These are phyloP conservation scores for Cornus florida DNA, from an alignment of 148 eudicot species.

Conservation along the genomic window DNA sequence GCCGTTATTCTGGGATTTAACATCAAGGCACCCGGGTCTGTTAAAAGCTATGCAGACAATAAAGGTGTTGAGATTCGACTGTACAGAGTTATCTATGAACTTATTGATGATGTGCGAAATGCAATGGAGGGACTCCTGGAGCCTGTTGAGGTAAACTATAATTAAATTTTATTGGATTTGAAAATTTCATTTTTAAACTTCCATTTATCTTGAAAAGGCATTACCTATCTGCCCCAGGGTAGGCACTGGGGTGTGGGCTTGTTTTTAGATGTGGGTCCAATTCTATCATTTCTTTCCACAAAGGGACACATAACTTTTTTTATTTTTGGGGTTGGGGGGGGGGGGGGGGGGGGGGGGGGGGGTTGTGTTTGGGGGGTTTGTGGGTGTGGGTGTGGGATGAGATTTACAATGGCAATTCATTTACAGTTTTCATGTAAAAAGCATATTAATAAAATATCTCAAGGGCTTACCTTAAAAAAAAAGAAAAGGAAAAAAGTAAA, in stretches of 20 bases:
- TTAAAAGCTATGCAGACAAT: constrained; percentile 76
- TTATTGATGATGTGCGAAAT: constrained; percentile 86
- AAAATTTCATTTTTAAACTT: not conserved
- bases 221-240: not conserved
- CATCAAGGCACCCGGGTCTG: constrained; percentile 77
- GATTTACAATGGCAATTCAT: too few relatives aligned
- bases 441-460: not conserved
- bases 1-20: constrained; percentile 89
- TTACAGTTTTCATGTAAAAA: not conserved
- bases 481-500: not conserved
- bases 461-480: not conserved
- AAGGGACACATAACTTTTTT: not conserved
- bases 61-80: constrained; percentile 79
- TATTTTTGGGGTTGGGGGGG: too few relatives aligned
- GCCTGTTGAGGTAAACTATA: constrained; percentile 70
- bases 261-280: not conserved
- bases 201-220: not conserved
- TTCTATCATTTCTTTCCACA: not conserved
- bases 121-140: constrained; percentile 98
- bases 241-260: not conserved
- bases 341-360: too few relatives aligned
- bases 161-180: constrained; percentile 15
- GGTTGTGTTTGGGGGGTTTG: too few relatives aligned
- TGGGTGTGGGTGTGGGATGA: too few relatives aligned
- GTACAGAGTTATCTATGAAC: constrained; percentile 86